Evolutionary conservation across 768 basidiomycete species (phyloP).

Genomic region (Rhizopogon sp.): DNA sequence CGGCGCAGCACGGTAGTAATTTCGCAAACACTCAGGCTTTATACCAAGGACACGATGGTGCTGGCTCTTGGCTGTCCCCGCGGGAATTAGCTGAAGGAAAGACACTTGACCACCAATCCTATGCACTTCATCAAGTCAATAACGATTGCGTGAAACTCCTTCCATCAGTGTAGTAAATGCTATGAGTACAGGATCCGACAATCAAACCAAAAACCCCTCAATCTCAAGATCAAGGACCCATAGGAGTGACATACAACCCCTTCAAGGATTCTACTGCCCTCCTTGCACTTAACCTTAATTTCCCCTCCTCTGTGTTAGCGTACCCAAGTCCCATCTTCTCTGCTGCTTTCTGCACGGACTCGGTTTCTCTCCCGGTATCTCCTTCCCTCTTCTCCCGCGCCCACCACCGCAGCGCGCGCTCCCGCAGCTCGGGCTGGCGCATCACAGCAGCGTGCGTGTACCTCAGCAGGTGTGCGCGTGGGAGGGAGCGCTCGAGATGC

Average conservation of each 20-base stretch:
- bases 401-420: conserved; percentile 54
- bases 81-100: too few relatives aligned
- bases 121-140: too few relatives aligned
- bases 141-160: too few relatives aligned
- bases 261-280: conserved; percentile 22
- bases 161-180: not conserved
- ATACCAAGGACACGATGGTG: too few relatives aligned
- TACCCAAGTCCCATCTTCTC: conserved; percentile 40
- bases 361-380: conserved; percentile 41
- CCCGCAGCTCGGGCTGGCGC: conserved; percentile 45
- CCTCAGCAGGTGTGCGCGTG: conserved; percentile 49
- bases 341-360: conserved; percentile 42
- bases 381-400: conserved; percentile 49
- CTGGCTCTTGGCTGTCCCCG: too few relatives aligned
- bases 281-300: conserved; percentile 21
- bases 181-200: too few relatives aligned
- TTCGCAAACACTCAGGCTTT: too few relatives aligned
- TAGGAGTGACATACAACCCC: conserved; percentile 12
- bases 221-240: not conserved
- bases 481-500: conserved; percentile 33
- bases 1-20: too few relatives aligned
- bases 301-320: conserved; percentile 15
- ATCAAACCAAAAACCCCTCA: too few relatives aligned
- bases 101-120: too few relatives aligned
- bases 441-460: conserved; percentile 53